These are phyloP conservation scores for Entomortierella chlamydospora DNA, from an alignment of 192 early-diverging fungal species.

Conservation along the genomic window DNA sequence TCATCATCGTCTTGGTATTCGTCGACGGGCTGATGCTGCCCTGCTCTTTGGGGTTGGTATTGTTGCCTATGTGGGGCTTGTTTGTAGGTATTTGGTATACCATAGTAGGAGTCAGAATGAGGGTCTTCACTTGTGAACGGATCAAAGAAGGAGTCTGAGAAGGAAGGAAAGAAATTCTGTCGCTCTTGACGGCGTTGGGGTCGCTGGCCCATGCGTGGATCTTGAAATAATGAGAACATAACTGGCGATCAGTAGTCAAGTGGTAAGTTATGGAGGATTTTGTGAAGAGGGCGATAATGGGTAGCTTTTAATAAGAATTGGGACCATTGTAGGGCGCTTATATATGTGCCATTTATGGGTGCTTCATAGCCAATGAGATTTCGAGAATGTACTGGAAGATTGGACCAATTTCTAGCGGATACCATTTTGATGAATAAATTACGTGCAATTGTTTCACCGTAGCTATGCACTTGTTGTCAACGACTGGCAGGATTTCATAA, in stretches of 20 bases:
- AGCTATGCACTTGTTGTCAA: too few relatives aligned
- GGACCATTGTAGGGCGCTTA: too few relatives aligned
- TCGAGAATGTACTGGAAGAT: conserved; percentile 6
- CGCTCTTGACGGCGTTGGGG: conserved; percentile 12
- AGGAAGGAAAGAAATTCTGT: conserved; percentile 39
- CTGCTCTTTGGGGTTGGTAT: neutral
- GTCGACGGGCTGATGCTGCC: neutral
- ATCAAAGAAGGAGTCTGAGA: conserved; percentile 26
- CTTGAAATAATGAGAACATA: conserved; percentile 25
- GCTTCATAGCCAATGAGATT: conserved; percentile 1
- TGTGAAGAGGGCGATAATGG: too few relatives aligned
- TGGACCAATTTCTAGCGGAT: too few relatives aligned
- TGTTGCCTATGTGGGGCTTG: conserved; percentile 2
- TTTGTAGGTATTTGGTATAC: neutral
- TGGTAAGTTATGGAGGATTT: too few relatives aligned
- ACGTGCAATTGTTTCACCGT: too few relatives aligned
- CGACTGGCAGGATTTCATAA: too few relatives aligned
- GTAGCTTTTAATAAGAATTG: too few relatives aligned
- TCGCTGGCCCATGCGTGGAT: conserved; percentile 3
- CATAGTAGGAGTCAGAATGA: neutral
- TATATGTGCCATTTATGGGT: too few relatives aligned
- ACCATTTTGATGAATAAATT: too few relatives aligned
- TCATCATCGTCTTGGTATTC: neutral
- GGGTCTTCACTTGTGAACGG: conserved; percentile 8
- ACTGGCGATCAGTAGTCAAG: neutral